Percentiles rank a stretch among this genome's conserved stretches.
These are phyloP conservation scores for Mucor velutinosus DNA, from an alignment of 371 early-diverging fungal species.

Conservation along the genomic window DNA sequence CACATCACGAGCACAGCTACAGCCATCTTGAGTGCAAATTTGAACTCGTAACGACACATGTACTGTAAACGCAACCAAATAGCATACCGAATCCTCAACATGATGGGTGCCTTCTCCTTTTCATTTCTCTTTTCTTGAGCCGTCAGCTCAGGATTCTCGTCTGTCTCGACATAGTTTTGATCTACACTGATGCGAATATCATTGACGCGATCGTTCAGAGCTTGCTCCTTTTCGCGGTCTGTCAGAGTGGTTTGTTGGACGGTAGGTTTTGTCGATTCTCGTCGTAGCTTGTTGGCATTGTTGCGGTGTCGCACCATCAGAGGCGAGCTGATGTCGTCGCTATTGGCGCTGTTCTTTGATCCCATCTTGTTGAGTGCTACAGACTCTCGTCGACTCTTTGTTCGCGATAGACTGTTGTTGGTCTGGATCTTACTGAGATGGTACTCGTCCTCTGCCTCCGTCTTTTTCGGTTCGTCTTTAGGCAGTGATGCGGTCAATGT, in stretches of 20 bases:
- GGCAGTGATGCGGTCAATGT: conserved; percentile 29
- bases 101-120: conserved; percentile 13
- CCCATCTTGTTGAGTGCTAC: neutral
- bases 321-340: conserved; percentile 5
- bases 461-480: conserved; percentile 23
- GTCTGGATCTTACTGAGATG: conserved; percentile 34
- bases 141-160: neutral
- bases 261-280: neutral
- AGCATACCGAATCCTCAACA: conserved; percentile 43
- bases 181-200: conserved; percentile 16
- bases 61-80: conserved; percentile 52
- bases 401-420: conserved; percentile 19
- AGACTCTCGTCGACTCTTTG: conserved; percentile 15
- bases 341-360: neutral
- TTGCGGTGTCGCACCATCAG: conserved; percentile 10
- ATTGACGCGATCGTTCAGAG: neutral
- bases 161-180: neutral
- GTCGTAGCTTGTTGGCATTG: neutral
- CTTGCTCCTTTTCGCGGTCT: neutral
- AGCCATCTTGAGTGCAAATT: conserved; percentile 65
- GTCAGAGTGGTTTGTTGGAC: neutral
- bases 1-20: conserved; percentile 46
- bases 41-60: conserved; percentile 53
- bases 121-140: neutral
- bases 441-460: conserved; percentile 37